These are phyloP conservation scores for Dactylis glomerata DNA, from an alignment of 176 grass and related monocot genomes.

Conservation along the genomic window DNA sequence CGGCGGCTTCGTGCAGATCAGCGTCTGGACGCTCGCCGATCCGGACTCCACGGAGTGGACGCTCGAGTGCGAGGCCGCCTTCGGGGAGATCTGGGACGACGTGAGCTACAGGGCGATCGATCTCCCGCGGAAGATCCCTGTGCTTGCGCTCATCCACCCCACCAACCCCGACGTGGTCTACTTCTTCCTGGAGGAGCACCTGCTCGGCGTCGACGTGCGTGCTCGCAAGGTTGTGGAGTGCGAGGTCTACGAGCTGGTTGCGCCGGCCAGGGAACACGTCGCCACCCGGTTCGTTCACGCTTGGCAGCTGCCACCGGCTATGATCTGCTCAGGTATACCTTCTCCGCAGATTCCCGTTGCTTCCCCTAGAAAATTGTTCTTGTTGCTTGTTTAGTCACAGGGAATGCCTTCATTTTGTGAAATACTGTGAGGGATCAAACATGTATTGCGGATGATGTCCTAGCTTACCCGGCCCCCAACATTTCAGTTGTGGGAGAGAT, in stretches of 20 bases:
- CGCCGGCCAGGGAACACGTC: not conserved
- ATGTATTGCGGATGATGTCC: not conserved
- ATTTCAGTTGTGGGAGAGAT: not conserved
- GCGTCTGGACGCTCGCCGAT: conserved; percentile 7
- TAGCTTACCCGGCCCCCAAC: no score
- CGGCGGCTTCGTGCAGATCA: not conserved
- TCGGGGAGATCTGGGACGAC: not conserved
- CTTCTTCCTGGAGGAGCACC: not conserved
- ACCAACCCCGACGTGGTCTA: not conserved
- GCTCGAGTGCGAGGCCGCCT: not conserved
- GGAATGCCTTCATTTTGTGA: not conserved
- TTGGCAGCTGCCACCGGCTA: not conserved
- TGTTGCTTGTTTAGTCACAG: not conserved
- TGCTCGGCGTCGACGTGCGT: not conserved
- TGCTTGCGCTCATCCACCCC: not conserved
- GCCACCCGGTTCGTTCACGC: not conserved
- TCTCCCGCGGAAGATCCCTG: not conserved
- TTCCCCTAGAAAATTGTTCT: not conserved
- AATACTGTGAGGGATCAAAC: no score
- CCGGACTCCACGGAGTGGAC: conserved; percentile 2
- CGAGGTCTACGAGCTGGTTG: not conserved
- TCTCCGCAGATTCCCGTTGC: not conserved
- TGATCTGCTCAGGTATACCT: not conserved
- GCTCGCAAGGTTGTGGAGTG: not conserved
- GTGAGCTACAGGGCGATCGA: not conserved